phyloP scores from a whole-genome alignment of 805 yeast genomes.

The Tetrapisispora nanseiensis region DNA sequence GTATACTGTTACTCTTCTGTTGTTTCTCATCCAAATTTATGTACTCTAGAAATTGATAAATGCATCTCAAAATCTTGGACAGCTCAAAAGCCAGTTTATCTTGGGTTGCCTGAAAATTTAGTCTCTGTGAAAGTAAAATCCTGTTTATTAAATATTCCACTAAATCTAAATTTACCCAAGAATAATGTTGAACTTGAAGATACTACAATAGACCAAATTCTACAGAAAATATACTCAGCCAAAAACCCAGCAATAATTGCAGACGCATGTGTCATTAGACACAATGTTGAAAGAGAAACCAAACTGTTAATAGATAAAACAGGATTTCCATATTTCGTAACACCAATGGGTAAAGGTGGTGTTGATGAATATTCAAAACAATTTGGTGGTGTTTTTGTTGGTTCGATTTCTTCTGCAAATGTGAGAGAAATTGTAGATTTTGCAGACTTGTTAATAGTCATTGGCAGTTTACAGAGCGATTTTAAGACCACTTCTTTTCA shows the following conservation, averaged over 20 bases:
- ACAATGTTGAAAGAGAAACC: slow-evolving; percentile 47
- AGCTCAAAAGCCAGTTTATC: slow-evolving; percentile 64
- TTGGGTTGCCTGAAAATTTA: slow-evolving; percentile 69
- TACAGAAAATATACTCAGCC: slow-evolving; percentile 41
- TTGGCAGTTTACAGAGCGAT: slow-evolving; percentile 71
- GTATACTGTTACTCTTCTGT: slow-evolving; percentile 51
- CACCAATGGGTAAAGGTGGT: slow-evolving; percentile 79
- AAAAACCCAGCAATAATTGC: slow-evolving; percentile 58
- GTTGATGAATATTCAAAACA: slow-evolving; percentile 55
- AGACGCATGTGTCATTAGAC: slow-evolving; percentile 76
- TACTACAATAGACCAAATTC: slow-evolving; percentile 43
- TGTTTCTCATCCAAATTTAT: slow-evolving; percentile 46
- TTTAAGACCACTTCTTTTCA: slow-evolving; percentile 78
- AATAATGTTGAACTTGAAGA: slow-evolving; percentile 45
- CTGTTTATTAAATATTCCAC: slow-evolving; percentile 42
- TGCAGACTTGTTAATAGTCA: slow-evolving; percentile 58
- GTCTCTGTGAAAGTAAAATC: slow-evolving; percentile 48
- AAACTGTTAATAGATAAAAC: slow-evolving; percentile 46
- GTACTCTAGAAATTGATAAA: slow-evolving; percentile 56
- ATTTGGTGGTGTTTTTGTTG: slow-evolving; percentile 73
- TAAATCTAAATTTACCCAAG: slow-evolving; percentile 41
- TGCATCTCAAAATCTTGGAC: slow-evolving; percentile 57
- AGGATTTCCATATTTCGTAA: slow-evolving; percentile 64
- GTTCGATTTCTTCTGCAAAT: slow-evolving; percentile 56
- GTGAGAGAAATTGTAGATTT: slow-evolving; percentile 60